Evolutionary conservation across 1,284 basidiomycete genomes (phyloP), one percentile per base, ranked within the genome.

Genomic region (Pseudozyma pruni): DNA sequence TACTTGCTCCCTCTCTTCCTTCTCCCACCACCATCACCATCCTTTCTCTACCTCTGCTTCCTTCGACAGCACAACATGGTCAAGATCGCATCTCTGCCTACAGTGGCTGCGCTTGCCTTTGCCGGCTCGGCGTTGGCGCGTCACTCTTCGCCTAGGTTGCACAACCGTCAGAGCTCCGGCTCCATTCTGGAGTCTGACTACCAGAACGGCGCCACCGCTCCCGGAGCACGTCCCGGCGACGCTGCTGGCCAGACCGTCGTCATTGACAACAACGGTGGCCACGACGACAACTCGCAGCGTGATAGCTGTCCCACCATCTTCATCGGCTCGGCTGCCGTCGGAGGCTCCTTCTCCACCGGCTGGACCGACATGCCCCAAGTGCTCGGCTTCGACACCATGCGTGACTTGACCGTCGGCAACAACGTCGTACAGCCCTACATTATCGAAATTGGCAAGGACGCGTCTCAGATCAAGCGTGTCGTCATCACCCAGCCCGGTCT

Each of bases 311-410:
- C 46, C 23, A 78, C 72, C 52, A 69, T 76, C 55, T 80, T 78
- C 40, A 78, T 80, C 41, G 74, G 76, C 35, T 51, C 51, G 8
- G 76, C 78, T 13, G 72, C 34, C 17, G 78, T 80, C 25, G 64
- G 56, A 4, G 78, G 76, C 14, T 54, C 61, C 13, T 66, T 50
- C 55, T 35, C 50, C 29, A 52, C 54, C 17, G 78, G 78, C 17
- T 80, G 78, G 78, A 56, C 58, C 29, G 58, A 66, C 17, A 67
- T 74, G 66, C 76, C 78, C 20, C 66, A 78, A 40, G 60, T 80
- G 37, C 57, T 75, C n/a, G 76, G 70, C 38, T 80, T 80, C 49
- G 73, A 80, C 54, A 67, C 69, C 16, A 68, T 69, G 63, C 60
- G 71, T 33, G 75, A 77, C 42, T 33, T 77, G 14, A 45, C 32